Evolutionary conservation across 495 filamentous ascomycete species (phyloP).

Genomic region (Penicillium canariense): DNA sequence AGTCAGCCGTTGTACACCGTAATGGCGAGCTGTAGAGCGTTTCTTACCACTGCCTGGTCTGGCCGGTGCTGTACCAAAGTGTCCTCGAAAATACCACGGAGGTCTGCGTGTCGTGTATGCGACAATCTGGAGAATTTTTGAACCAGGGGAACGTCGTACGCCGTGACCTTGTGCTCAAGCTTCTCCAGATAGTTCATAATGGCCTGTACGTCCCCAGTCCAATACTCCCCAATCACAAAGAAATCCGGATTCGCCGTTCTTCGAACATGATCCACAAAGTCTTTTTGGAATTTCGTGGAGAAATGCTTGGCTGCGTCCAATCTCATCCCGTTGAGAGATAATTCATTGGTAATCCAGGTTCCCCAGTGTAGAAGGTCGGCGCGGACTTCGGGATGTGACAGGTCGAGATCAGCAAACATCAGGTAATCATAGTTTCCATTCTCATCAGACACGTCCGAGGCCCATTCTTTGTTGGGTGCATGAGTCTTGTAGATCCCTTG

Average conservation of each 20-base stretch:
- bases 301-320: constrained; percentile 78
- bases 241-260: constrained; percentile 47
- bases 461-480: constrained; percentile 64
- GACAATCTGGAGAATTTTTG: constrained; percentile 61
- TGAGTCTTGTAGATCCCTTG: constrained; percentile 67
- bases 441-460: constrained; percentile 60
- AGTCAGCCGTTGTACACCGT: constrained; percentile 10
- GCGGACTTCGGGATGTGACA: constrained; percentile 61
- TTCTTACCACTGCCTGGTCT: constrained; percentile 59
- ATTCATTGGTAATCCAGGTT: constrained; percentile 57
- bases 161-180: constrained; percentile 55
- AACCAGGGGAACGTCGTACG: constrained; percentile 69
- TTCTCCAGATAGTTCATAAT: constrained; percentile 58
- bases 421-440: constrained; percentile 75
- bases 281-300: constrained; percentile 59
- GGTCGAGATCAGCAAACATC: constrained; percentile 67
- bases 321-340: constrained; percentile 63
- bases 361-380: constrained; percentile 66
- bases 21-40: background rate
- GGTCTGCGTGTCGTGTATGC: constrained; percentile 49
- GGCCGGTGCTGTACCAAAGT: constrained; percentile 58
- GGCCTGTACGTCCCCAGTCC: constrained; percentile 56
- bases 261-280: constrained; percentile 56
- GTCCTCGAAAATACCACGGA: constrained; percentile 59
- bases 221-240: constrained; percentile 75